phyloP scores from a whole-genome alignment of 2,329 filamentous ascomycete genomes.

The Aspergillus sp. region DNA sequence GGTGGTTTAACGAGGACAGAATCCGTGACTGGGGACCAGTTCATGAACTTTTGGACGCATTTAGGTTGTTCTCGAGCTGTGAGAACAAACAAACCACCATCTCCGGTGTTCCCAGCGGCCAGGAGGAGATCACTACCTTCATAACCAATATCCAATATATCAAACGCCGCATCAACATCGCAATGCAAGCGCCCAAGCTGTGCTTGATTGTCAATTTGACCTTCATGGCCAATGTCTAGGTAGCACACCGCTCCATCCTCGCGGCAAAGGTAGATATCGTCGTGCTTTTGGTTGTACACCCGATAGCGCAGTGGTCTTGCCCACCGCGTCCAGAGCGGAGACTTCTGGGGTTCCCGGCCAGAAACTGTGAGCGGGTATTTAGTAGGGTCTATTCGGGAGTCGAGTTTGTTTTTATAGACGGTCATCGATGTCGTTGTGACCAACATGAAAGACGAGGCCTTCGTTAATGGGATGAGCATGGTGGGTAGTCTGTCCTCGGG shows the following conservation, averaged over 20 bases:
- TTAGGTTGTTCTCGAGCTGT: constrained; percentile 59
- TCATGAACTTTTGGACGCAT: constrained; percentile 65
- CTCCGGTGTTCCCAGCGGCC: constrained; percentile 76
- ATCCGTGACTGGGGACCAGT: constrained; percentile 62
- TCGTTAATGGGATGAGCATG: constrained; percentile 72
- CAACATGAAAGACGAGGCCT: constrained; percentile 71
- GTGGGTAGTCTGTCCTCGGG: constrained; percentile 62
- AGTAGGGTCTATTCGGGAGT: constrained; percentile 29
- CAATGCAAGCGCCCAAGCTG: constrained; percentile 70
- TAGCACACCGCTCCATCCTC: constrained; percentile 84
- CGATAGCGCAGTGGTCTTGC: constrained; percentile 73
- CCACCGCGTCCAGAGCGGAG: constrained; percentile 82
- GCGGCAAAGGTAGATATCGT: constrained; percentile 82
- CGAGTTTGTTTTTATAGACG: constrained; percentile 50
- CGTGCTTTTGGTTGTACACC: constrained; percentile 65
- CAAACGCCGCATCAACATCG: constrained; percentile 81
- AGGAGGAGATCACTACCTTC: constrained; percentile 76
- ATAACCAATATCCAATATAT: constrained; percentile 66
- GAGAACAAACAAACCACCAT: constrained; percentile 76
- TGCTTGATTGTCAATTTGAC: constrained; percentile 59
- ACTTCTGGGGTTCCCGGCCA: constrained; percentile 29
- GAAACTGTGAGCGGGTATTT: constrained; percentile 36
- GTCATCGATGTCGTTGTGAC: constrained; percentile 65
- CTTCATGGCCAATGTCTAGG: constrained; percentile 66
- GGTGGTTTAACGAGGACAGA: constrained; percentile 36